phyloP scores from a whole-genome alignment of 805 yeast genomes.

The Phaffomyces opuntiae region DNA sequence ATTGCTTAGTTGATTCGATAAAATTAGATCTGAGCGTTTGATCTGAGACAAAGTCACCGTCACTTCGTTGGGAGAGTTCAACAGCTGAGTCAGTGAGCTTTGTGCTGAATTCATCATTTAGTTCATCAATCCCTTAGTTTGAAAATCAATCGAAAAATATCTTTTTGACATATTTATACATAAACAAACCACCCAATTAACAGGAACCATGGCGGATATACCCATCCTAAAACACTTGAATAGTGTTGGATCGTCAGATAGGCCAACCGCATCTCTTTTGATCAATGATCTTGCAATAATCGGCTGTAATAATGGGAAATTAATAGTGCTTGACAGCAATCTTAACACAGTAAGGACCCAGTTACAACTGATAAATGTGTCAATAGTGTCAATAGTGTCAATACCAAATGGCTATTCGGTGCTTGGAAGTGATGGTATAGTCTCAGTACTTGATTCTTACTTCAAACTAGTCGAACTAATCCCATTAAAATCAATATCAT shows the following conservation, averaged over 20 bases:
- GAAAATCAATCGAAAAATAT: too few species aligned
- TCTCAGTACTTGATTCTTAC: slow-evolving; percentile 1
- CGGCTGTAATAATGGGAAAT: background rate
- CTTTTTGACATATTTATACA: background rate
- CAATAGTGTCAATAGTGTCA: background rate
- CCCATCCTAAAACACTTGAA: background rate
- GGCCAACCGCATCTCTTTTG: background rate
- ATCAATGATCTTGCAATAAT: background rate
- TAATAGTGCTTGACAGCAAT: background rate
- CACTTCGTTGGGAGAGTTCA: slow-evolving; percentile 4
- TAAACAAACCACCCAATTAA: too few species aligned
- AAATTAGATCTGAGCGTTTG: slow-evolving; percentile 15
- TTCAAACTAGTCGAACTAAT: background rate
- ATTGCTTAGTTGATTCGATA: slow-evolving; percentile 16
- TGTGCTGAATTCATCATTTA: background rate
- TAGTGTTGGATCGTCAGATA: background rate
- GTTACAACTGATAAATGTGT: background rate
- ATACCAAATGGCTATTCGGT: background rate
- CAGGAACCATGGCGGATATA: background rate
- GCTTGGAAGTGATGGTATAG: background rate
- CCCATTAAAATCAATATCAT: slow-evolving; percentile 3
- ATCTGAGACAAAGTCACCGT: slow-evolving; percentile 13
- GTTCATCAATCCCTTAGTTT: too few species aligned
- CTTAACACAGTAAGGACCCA: background rate
- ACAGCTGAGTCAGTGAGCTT: background rate